Base-by-base conservation (phyloP, 192 early-diverging fungal species). In the Coemansia reversa region DNA sequence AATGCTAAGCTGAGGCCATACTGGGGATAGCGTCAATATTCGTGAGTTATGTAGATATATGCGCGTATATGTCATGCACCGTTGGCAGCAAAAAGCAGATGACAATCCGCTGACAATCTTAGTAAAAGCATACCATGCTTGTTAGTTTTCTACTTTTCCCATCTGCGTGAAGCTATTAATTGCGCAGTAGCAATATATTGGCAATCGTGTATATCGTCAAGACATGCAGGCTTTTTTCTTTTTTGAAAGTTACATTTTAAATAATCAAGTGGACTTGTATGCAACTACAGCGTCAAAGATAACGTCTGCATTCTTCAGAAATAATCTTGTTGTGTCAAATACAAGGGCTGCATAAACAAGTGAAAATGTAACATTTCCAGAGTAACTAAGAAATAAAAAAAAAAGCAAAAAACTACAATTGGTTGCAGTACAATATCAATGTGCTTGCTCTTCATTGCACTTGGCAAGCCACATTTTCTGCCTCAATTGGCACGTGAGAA, bases 171-270 rank as follows among this genome's bases (percentile, higher is more conserved):
- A 61, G 24, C 16, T 52, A 63, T 74, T 69, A 69, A 75, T 69
- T 75, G 65, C 72, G 72, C 72, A 75, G 72, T 75, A 75, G 32
- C 45, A 23, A 19, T 47, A 54, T 63, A 32, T 29, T 57, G 51
- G 27, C 14, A 45, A 16, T 45, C 14, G 39, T 12, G 39, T 45
- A 45, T 28, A 32, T 30, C 11, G 28, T 28, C 23, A 29, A 55
- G 25, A 55, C 29, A 25, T 25, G 51, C 51, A 27, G 45, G 14
- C 28, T 18, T 45, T 16, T 45, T 16, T 45, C 14, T 1, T 45
- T 16, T 45, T 45, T 1, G 39, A 1, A 45, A 45, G 9, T 16
- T 45, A 9, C 39, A 16, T 16, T 45, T 45, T 14, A 14, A 45
- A 12, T 45, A 45, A 45, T 45, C 39, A 45, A 12, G 9, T 45